A percentile compares a stretch with the other conserved stretches of the same genome.
phyloP scores from a whole-genome alignment of 2,329 filamentous ascomycete species.

The Fusarium sp. region DNA sequence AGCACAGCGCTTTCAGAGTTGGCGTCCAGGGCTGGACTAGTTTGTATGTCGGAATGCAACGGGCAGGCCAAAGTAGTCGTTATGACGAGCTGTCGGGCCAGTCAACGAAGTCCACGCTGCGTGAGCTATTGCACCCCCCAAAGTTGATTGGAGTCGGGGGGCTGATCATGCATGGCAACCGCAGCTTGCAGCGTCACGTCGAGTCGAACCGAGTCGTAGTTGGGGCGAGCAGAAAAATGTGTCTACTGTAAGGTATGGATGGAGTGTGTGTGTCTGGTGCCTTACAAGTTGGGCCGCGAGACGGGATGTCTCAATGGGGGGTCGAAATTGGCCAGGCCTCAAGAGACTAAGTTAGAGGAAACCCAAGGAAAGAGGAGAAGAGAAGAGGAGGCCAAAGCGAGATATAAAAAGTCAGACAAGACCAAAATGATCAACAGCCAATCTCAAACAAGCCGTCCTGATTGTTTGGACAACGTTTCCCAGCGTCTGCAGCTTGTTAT shows the following conservation, averaged over 20 bases:
- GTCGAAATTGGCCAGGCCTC: conserved; percentile 18
- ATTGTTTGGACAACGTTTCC: conserved; percentile 26
- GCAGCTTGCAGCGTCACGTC: conserved; percentile 47
- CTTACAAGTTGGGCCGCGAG: conserved; percentile 49
- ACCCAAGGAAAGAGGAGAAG: not conserved
- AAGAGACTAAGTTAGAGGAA: conserved; percentile 23
- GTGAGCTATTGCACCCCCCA: conserved; percentile 45
- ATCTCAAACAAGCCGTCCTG: conserved; percentile 5
- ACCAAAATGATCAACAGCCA: conserved; percentile 16
- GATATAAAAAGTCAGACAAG: conserved; percentile 17
- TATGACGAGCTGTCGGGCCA: conserved; percentile 45
- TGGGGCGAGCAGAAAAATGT: conserved; percentile 42
- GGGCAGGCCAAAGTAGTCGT: conserved; percentile 35
- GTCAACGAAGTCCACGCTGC: conserved; percentile 50
- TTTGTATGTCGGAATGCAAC: conserved; percentile 33
- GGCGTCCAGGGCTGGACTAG: conserved; percentile 40
- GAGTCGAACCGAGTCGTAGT: conserved; percentile 21
- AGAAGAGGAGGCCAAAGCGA: not conserved
- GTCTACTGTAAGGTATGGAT: conserved; percentile 15
- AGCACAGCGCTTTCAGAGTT: conserved; percentile 27
- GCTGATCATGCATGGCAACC: conserved; percentile 51
- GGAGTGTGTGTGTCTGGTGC: conserved; percentile 39
- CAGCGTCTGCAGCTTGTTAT: conserved; percentile 31
- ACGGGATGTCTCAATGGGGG: conserved; percentile 15
- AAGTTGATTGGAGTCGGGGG: conserved; percentile 48